Percentiles rank a stretch among this genome's conserved stretches.
phyloP scores from a whole-genome alignment of 345 rosid genomes.

The Syzygium aromaticum region DNA sequence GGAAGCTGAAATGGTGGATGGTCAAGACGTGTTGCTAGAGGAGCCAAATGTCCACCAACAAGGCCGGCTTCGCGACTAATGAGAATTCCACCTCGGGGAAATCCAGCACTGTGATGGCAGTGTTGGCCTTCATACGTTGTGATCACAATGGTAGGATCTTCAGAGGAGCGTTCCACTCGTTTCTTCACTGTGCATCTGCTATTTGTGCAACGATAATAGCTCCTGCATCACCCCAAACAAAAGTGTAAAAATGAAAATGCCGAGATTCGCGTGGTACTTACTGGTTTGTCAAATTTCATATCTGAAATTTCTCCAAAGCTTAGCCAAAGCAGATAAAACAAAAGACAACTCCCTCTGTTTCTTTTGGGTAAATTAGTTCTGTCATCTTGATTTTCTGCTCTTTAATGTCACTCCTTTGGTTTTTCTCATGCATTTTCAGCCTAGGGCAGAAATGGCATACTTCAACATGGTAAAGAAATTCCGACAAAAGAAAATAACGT shows the following conservation, averaged over 20 bases:
- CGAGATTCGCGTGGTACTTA: neutral
- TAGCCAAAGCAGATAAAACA: neutral
- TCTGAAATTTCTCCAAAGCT: too few species aligned
- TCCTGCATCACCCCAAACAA: conserved; percentile 29
- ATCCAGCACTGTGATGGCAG: conserved; percentile 72
- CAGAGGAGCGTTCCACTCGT: conserved; percentile 89
- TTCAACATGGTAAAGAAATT: neutral
- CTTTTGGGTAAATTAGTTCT: neutral
- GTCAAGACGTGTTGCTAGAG: conserved; percentile 7
- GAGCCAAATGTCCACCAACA: conserved; percentile 19
- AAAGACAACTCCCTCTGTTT: neutral
- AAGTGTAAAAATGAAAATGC: neutral
- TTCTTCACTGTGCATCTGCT: conserved; percentile 88
- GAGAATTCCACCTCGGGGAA: conserved; percentile 72
- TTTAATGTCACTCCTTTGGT: neutral
- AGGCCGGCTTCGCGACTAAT: conserved; percentile 30
- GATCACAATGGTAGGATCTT: conserved; percentile 68
- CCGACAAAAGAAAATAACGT: neutral
- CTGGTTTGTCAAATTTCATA: too few species aligned
- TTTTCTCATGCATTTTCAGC: neutral
- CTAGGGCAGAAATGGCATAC: neutral
- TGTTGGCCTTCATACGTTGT: conserved; percentile 99
- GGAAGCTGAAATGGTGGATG: conserved; percentile 46
- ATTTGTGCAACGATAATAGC: conserved; percentile 93
- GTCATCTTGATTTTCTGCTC: neutral